Evolutionary conservation across 495 filamentous ascomycete genomes (phyloP).

Genomic region (Cairneyella variabilis): DNA sequence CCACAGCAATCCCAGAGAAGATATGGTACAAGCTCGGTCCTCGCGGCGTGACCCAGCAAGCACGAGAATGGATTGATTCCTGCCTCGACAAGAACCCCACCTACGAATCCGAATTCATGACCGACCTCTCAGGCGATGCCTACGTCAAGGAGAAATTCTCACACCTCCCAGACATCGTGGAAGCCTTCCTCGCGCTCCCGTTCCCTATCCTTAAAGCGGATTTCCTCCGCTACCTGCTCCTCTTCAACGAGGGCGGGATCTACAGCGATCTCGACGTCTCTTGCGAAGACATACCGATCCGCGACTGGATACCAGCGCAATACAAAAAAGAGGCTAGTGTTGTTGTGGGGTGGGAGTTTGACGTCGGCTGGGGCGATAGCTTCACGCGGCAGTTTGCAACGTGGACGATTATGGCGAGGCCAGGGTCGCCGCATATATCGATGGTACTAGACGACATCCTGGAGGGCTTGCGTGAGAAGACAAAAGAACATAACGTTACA

Average conservation of each 20-base stretch:
- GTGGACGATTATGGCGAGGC: conserved; percentile 40
- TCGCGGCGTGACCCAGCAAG: neutral
- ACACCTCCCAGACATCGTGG: conserved; percentile 33
- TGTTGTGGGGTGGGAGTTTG: conserved; percentile 37
- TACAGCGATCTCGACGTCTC: conserved; percentile 58
- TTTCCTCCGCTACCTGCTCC: conserved; percentile 53
- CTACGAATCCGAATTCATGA: conserved; percentile 2
- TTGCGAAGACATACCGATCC: conserved; percentile 40
- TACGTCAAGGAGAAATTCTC: conserved; percentile 27
- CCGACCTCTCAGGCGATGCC: conserved; percentile 15
- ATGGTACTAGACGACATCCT: conserved; percentile 34
- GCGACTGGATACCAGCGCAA: conserved; percentile 48
- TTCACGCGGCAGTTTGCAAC: conserved; percentile 35
- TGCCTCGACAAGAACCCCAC: conserved; percentile 8
- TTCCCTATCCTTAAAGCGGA: conserved; percentile 51
- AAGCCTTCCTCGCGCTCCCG: conserved; percentile 36
- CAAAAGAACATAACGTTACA: conserved; percentile 19
- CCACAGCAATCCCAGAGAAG: conserved; percentile 1
- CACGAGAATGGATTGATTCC: neutral
- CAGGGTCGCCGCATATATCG: conserved; percentile 33
- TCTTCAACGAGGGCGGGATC: conserved; percentile 54
- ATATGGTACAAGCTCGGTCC: conserved; percentile 12
- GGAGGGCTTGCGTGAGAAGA: conserved; percentile 7
- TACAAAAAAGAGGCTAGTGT: conserved; percentile 34
- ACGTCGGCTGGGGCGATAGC: conserved; percentile 22